Conservation (phyloP, 306 rosid species). For the Citrullus colocynthis region DNA sequence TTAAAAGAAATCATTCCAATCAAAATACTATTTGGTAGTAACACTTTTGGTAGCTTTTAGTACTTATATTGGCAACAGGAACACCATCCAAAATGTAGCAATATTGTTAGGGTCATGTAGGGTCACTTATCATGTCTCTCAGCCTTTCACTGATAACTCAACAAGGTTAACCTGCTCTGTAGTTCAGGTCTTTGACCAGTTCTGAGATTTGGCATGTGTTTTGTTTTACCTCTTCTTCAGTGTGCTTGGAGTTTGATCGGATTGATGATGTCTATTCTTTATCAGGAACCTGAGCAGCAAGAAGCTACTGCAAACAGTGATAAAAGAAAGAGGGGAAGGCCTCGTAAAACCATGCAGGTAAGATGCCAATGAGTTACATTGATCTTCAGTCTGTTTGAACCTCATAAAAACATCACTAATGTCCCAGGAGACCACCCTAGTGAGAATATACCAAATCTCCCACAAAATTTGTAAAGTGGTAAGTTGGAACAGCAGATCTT, state of each 20-base stretch:
- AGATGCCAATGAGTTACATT: neutral
- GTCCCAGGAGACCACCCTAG: neutral
- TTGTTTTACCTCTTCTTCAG: neutral
- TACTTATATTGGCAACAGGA: neutral
- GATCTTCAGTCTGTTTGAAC: neutral
- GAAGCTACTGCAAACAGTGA: slow-evolving; percentile 11
- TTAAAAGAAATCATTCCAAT: neutral
- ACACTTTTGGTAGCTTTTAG: neutral
- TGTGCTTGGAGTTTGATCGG: neutral
- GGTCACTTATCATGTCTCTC: neutral
- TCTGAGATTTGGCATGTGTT: neutral
- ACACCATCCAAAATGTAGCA: neutral
- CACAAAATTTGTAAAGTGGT: neutral
- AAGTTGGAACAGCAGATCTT: neutral
- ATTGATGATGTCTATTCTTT: slow-evolving; percentile 2
- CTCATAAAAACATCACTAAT: neutral
- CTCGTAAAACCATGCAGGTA: slow-evolving; percentile 11
- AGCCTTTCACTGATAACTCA: neutral
- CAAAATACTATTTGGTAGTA: neutral
- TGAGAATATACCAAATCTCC: neutral
- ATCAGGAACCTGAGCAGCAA: slow-evolving; percentile 28
- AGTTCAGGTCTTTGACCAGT: neutral
- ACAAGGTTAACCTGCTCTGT: neutral
- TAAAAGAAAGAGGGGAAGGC: slow-evolving; percentile 41
- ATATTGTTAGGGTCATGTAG: neutral